Base-by-base conservation (phyloP, 2,329 filamentous ascomycete species). In the Colletotrichum sp. region DNA sequence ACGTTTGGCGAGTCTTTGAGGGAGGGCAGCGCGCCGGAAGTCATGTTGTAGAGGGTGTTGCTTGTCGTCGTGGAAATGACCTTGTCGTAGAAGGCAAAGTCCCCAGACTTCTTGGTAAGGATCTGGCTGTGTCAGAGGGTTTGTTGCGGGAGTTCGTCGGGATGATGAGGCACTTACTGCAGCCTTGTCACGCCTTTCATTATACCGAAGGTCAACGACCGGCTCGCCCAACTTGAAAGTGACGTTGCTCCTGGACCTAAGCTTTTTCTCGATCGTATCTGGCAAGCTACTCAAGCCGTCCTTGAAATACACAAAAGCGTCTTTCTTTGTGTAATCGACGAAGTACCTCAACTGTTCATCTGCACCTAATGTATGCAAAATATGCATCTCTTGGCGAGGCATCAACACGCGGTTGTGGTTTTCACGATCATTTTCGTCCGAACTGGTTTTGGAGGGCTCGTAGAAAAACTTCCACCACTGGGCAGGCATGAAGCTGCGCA, bases 61-160 rank as follows among this genome's bases (percentile, higher is more conserved):
- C 87, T 87, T 61, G 88, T 88, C 28, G 94, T 83, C n/a, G 93
- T 93, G 21, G 92, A 93, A 67, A 95, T 89, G 67, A 92, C 91
- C 78, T 92, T 90, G 82, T 92, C 85, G 81, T 90, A 91, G 77
- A 77, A 57, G 28, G 69, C 72, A 16, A 82, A 77, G 32, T 71
- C 38, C 18, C 73, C 36, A 26, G 79, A 73, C 36, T 71, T 75
- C 7, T 80, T 72, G 6, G 82, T 79, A 64, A 81, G 82, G 58
- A 87, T 81, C 75, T 86, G 75, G 65, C 82, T 73, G 43, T 52
- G 43, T 52, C 43, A 32, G 78, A 63, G n/a, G 8, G 48, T 67
- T 43, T 66, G 61, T 12, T 24, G 18, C 12, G 16, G 18, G 5
- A 18, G 32, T 18, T 30, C n/a, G 8, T 12, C 6, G 24, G 16